Base-by-base conservation (phyloP, 176 grass and related monocot species). In the Cymbopogon citratus region DNA sequence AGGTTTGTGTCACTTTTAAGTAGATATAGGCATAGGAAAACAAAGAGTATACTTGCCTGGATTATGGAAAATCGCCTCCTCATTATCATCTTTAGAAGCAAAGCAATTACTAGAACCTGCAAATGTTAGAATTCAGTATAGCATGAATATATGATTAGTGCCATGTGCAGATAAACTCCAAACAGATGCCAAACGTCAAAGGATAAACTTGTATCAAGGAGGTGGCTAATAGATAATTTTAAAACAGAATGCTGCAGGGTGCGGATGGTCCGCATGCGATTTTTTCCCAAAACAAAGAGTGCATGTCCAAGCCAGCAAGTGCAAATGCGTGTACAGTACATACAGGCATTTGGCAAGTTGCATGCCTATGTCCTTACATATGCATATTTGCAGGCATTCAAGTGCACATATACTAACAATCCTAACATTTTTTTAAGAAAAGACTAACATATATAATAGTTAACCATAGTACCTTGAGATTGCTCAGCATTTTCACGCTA, bases 401-500 rank as follows among this genome's bases (percentile, higher is more conserved):
- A 59, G 12, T 59, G 29, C 4, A 16, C n/a, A 49, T 18, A 61
- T 59, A 81, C 18, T 18, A 79, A 70, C 63, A 72, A 48, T 69
- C 13, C 14, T 43, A 71, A 54, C n/a, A 39, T 76, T 65, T 81
- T 71, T 54, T 21, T 15, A 54, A 46, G 0, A 46, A 43, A 60
- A 64, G 14, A 36, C 12, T 66, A 35, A 19, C n/a, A 69, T n/a
- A n/a, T n/a, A n/a, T 5, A 43, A 39, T 44, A 77, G 16, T 48
- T 27, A 28, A 56, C n/a, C 3, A 56, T 19, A 68, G 12, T 77
- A 94, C 92, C 92, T 98, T 98, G 27, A 98, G 86, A 81, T 98
- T 98, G 81, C 95, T 78, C 81, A 98, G 82, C 95, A 98, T 98
- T 90, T 98, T 98, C 78, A 98, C 95, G 5, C 92, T 98, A 26